phyloP scores from a whole-genome alignment of 371 early-diverging fungal species.

The Funneliformis caledonium region DNA sequence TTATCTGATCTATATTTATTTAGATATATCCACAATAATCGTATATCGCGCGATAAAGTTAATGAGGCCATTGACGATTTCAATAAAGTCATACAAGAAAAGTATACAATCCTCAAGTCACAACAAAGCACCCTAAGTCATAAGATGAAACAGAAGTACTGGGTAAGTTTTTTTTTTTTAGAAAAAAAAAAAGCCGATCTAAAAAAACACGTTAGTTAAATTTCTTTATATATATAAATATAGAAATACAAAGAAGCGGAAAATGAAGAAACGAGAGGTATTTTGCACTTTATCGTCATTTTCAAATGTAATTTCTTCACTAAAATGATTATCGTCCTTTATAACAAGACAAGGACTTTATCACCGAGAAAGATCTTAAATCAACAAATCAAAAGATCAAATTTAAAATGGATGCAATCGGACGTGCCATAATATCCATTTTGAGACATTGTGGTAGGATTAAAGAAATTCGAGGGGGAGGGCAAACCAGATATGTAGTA shows the following conservation, averaged over 20 bases:
- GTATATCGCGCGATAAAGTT: slow-evolving; percentile 30
- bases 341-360: slow-evolving; percentile 14
- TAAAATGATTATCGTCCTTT: background rate
- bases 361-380: slow-evolving; percentile 31
- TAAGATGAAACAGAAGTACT: slow-evolving; percentile 15
- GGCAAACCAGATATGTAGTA: slow-evolving; percentile 13
- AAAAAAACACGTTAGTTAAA: background rate
- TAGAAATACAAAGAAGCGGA: slow-evolving; percentile 24
- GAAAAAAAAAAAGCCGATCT: background rate
- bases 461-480: slow-evolving; percentile 34
- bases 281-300: background rate
- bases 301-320: background rate
- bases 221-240: background rate
- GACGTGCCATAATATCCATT: slow-evolving; percentile 17
- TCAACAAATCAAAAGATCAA: slow-evolving; percentile 16
- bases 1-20: background rate
- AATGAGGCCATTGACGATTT: slow-evolving; percentile 36
- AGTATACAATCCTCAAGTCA: slow-evolving; percentile 23
- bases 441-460: slow-evolving; percentile 27
- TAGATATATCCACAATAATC: slow-evolving; percentile 27
- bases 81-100: slow-evolving; percentile 25
- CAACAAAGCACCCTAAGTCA: background rate
- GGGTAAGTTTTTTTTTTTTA: slow-evolving; percentile 12
- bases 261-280: slow-evolving; percentile 39
- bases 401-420: slow-evolving; percentile 19